Conservation (phyloP, 2,329 filamentous ascomycete species). For the Fusarium vanettenii region DNA sequence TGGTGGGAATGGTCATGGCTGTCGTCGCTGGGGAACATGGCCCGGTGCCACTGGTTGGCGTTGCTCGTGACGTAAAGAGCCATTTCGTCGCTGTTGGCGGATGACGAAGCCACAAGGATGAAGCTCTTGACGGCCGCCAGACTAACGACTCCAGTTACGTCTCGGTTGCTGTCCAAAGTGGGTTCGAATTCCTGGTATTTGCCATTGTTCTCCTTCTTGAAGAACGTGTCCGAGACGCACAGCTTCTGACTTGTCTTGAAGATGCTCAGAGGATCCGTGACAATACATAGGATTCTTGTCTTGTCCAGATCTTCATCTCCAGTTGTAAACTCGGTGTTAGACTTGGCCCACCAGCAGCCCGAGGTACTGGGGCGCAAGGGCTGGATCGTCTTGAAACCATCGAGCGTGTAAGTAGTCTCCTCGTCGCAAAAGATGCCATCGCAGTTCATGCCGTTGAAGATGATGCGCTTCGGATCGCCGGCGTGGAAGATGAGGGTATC, state of each 20-base stretch:
- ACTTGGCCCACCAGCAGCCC: slow-evolving; percentile 90
- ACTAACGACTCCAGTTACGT: slow-evolving; percentile 83
- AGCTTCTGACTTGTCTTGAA: slow-evolving; percentile 81
- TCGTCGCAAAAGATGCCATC: slow-evolving; percentile 72
- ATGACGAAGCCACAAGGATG: slow-evolving; percentile 84
- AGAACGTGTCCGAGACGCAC: slow-evolving; percentile 86
- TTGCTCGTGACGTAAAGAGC: slow-evolving; percentile 91
- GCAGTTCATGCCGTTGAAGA: slow-evolving; percentile 83
- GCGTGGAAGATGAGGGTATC: slow-evolving; percentile 81
- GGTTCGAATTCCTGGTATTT: slow-evolving; percentile 77
- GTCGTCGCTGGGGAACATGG: slow-evolving; percentile 86
- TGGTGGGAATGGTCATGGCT: slow-evolving; percentile 74
- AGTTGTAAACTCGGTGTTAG: slow-evolving; percentile 77
- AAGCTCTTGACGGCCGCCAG: slow-evolving; percentile 88
- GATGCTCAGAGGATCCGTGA: slow-evolving; percentile 76
- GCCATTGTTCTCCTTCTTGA: slow-evolving; percentile 61
- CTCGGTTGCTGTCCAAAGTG: slow-evolving; percentile 77
- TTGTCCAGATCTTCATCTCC: slow-evolving; percentile 74
- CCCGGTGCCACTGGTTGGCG: slow-evolving; percentile 87
- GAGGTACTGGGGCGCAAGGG: slow-evolving; percentile 75
- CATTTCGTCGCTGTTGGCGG: slow-evolving; percentile 86
- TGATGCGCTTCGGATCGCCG: slow-evolving; percentile 82
- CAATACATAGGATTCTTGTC: slow-evolving; percentile 83
- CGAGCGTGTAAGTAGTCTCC: slow-evolving; percentile 78
- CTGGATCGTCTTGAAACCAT: slow-evolving; percentile 82